A percentile compares a stretch with the other conserved stretches of the same genome.
Conservation (phyloP, 2,329 filamentous ascomycete genomes). For the Pseudocercospora fuligena region DNA sequence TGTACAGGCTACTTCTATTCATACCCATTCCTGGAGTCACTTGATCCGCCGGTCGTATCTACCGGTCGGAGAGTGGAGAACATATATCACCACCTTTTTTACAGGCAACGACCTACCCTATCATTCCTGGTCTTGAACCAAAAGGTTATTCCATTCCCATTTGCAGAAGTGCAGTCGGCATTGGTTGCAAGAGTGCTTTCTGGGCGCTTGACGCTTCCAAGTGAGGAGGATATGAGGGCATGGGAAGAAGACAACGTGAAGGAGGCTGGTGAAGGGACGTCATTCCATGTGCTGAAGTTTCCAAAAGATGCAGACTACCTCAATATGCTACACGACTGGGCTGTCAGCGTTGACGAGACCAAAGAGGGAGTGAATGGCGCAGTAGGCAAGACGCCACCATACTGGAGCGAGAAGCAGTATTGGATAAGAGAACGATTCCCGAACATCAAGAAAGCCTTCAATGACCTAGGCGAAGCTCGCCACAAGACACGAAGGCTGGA, state of each 20-base stretch:
- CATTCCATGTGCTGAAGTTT: constrained; percentile 61
- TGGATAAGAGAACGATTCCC: constrained; percentile 74
- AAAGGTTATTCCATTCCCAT: constrained; percentile 84
- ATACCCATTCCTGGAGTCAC: constrained; percentile 69
- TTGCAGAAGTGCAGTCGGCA: constrained; percentile 79
- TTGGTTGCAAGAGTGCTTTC: constrained; percentile 79
- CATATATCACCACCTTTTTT: constrained; percentile 80
- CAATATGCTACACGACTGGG: constrained; percentile 70
- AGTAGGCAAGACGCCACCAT: constrained; percentile 68
- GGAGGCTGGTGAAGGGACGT: constrained; percentile 49
- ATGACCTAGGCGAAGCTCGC: constrained; percentile 63
- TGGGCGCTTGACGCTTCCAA: constrained; percentile 69
- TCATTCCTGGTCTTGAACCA: constrained; percentile 77
- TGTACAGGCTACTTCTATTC: constrained; percentile 90
- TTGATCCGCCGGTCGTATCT: constrained; percentile 63
- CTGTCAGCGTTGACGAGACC: constrained; percentile 47
- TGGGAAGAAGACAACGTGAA: constrained; percentile 63
- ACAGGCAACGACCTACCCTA: constrained; percentile 75
- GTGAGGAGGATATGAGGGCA: constrained; percentile 64
- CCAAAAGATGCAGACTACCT: constrained; percentile 72
- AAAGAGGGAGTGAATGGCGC: background rate
- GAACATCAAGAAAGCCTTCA: constrained; percentile 74
- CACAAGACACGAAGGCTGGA: constrained; percentile 65
- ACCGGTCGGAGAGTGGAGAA: constrained; percentile 72
- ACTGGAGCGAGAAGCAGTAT: constrained; percentile 71